Evolutionary conservation across 192 early-diverging fungal genomes (phyloP), one percentile per base, ranked within the genome.

Genomic region (Backusella sp.): DNA sequence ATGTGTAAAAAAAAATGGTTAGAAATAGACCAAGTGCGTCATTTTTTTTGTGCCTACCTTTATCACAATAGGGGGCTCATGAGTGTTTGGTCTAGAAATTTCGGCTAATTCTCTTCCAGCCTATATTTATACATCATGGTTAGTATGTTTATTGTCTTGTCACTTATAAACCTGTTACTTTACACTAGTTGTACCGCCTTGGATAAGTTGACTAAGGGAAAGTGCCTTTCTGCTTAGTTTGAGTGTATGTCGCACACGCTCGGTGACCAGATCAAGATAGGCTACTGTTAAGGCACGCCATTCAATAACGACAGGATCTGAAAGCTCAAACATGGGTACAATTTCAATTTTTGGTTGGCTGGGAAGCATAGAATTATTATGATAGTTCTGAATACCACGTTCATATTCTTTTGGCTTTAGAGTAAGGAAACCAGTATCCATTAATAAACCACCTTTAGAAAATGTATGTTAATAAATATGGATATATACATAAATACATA

Each of bases 151-250:
- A 12, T 5, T 36, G 11, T 21, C 7, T 21, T 69, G n/a, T 0
- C 2, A 21, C 6, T 32, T 69, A 69, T 36, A 39, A 23, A 26
- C 8, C 0, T 6, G 0, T 26, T 35, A 7, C 74, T 73, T 79
- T 70, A 79, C 91, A 82, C 95, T 98, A 96, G 96, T 97, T 3
- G 95, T 97, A 0, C 96, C 96, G 68, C 87, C 96, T 76, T 98
- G 94, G 2, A 97, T 86, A 6, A 98, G 90, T 75, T 97, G 93
- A 37, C 91, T 91, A 36, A 98, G 83, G 1, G 92, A 90, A 7
- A 96, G 79, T n/a, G 90, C 73, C 23, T 86, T 84, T 26, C 75
- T 80, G 52, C 70, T 77, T 37, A 94, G 81, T 12, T 80, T 83
- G 15, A 94, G 85, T 30, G 77, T 78, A 11, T 87, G 79, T 37